Base-by-base conservation (phyloP, 106 monocot genomes). In the Dioscorea zingiberensis region DNA sequence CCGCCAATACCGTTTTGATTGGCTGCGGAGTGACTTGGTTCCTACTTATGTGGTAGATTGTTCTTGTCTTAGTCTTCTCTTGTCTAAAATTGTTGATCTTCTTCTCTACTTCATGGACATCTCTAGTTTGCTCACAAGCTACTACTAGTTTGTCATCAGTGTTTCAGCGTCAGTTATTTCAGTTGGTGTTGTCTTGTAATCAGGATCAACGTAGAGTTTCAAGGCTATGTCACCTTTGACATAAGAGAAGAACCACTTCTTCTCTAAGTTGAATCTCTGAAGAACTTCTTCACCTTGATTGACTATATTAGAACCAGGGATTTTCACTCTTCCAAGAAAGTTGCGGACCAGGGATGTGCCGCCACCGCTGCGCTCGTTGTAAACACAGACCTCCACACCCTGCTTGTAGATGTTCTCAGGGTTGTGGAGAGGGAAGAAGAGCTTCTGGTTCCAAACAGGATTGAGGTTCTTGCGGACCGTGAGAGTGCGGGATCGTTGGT, bases 401-500 rank as follows among this genome's bases (percentile, higher is more conserved):
- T 71, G 8, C 10, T n/a, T 68, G 21, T 30, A 19, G 44, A 74
- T 19, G 48, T n/a, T 46, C 11, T 73, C 76, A 7, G 27, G 32
- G 66, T 67, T 48, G 59, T 69, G n/a, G 60, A 83, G 58, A 29
- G 56, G 26, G 66, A 87, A 87, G 12, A 47, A 27, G 29, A 87
- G 75, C 69, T 76, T 79, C 70, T 87, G 66, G 61, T 82, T 82
- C 86, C 86, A 86, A 12, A 59, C 76, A 27, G 85, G 81, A 67
- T 77, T 77, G 55, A 85, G 81, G 32, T 60, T 59, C 44, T 78
- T 81, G 59, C 14, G 66, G 3, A 73, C 47, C 1, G 81, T 71
- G n/a, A 19, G 55, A 1, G 81, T 85, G 3, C 81, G 64, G 25
- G 17, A 53, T 7, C 53, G 62, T 63, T 85, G 85, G 81, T 78